These are phyloP conservation scores for Crucihimalaya himalaica DNA, from an alignment of 345 rosid genomes.

Conservation along the genomic window DNA sequence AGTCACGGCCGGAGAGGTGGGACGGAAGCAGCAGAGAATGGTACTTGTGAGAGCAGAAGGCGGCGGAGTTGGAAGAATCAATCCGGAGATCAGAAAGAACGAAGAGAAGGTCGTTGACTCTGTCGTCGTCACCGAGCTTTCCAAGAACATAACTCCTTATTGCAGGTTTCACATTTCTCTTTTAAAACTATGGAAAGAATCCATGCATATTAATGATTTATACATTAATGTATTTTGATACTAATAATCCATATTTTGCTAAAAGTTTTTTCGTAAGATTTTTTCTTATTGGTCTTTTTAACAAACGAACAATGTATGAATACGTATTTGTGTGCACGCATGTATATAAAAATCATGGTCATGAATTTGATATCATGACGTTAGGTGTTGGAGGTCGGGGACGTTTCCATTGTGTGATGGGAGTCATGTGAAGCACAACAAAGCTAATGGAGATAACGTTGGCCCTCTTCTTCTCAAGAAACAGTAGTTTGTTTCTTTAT, in stretches of 20 bases:
- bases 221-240: not conserved
- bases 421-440: slow-evolving; percentile 91
- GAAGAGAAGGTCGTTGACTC: slow-evolving; percentile 90
- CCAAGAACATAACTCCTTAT: slow-evolving; percentile 80
- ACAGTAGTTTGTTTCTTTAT: slow-evolving; percentile 10
- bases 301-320: not conserved
- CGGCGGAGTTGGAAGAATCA: slow-evolving; percentile 55
- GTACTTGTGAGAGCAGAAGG: slow-evolving; percentile 71
- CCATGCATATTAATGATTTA: not conserved
- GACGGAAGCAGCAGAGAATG: slow-evolving; percentile 40
- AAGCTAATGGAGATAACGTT: slow-evolving; percentile 87
- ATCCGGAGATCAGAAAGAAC: slow-evolving; percentile 75
- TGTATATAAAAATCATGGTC: not conserved
- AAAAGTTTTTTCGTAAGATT: not conserved
- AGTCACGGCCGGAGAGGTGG: slow-evolving; percentile 23
- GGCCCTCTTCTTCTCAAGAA: slow-evolving; percentile 45
- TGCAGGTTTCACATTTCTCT: slow-evolving; percentile 58
- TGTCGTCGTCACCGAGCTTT: slow-evolving; percentile 68
- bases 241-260: not conserved
- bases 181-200: too few relatives aligned
- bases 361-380: not conserved
- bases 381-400: slow-evolving; percentile 93
- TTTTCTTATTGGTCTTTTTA: not conserved
- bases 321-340: not conserved
- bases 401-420: slow-evolving; percentile 94